These are phyloP conservation scores for Cryptococcus floricola DNA, from an alignment of 1,284 basidiomycete species.

Conservation along the genomic window DNA sequence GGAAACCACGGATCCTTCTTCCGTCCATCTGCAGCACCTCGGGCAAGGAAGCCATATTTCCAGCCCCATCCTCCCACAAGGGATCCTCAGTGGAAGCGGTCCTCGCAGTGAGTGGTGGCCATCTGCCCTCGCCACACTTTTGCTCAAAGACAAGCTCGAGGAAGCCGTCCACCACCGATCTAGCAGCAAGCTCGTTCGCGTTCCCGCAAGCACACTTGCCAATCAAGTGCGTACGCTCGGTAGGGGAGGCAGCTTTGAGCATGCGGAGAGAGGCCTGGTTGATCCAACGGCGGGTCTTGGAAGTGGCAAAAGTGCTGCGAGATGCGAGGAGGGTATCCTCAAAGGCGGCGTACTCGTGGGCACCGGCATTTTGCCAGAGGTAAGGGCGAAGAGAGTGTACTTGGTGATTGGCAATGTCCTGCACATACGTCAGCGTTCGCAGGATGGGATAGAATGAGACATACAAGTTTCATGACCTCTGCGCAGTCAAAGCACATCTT, in stretches of 20 bases:
- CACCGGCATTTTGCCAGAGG: constrained; percentile 72
- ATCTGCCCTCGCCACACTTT: constrained; percentile 33
- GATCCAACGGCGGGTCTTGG: constrained; percentile 37
- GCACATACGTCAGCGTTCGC: constrained; percentile 5
- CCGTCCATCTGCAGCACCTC: constrained; percentile 83
- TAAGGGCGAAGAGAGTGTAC: constrained; percentile 80
- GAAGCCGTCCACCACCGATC: constrained; percentile 62
- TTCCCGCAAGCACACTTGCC: constrained; percentile 24
- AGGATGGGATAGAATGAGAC: constrained; percentile 35
- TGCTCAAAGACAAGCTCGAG: constrained; percentile 62
- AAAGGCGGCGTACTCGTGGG: constrained; percentile 76
- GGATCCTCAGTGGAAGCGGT: constrained; percentile 21
- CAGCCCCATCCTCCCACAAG: constrained; percentile 46
- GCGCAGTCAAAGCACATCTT: constrained; percentile 84
- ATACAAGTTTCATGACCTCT: constrained; percentile 89
- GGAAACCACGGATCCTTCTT: constrained; percentile 60
- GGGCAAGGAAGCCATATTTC: constrained; percentile 53
- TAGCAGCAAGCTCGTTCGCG: constrained; percentile 37
- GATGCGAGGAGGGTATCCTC: constrained; percentile 39
- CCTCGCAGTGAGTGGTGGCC: constrained; percentile 40
- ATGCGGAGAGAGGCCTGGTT: constrained; percentile 34
- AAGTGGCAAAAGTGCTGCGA: constrained; percentile 19
- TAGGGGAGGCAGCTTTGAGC: constrained; percentile 19
- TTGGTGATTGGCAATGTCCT: constrained; percentile 96
- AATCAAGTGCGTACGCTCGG: constrained; percentile 26